Base-by-base conservation (phyloP, 306 rosid genomes). In the Corylus americana region DNA sequence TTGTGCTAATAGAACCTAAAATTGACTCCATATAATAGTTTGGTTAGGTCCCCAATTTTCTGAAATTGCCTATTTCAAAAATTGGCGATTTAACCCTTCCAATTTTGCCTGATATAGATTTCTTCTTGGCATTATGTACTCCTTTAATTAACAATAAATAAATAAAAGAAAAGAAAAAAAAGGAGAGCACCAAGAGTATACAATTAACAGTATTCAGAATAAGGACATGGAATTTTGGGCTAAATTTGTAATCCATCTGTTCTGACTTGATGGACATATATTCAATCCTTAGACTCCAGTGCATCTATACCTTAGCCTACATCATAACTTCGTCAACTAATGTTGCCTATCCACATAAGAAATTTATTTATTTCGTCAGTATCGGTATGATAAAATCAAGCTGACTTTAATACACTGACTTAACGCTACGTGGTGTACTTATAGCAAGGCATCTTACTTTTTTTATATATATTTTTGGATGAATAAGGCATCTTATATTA, bases 401-500 rank as follows among this genome's bases (percentile, higher is more conserved):
- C 72, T 68, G 27, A 18, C 51, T 67, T 18, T 48, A 42, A 10
- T 39, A n/a, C 42, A 31, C 51, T 42, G 17, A 42, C 25, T 68
- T 68, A 68, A 63, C 2, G 20, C n/a, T 63, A 5, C 5, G 8
- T 31, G 16, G 70, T 63, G 70, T 13, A 14, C 70, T 63, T 63
- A 63, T 63, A 14, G 9, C 49, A 75, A 47, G 80, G 42, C 55
- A 53, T 47, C 81, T 81, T 73, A 63, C 35, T 31, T 31, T 31
- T 31, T 31, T 31, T 31, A 22, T 31, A 1, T 31, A 2, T 31
- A 1, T 31, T 31, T 31, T 31, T 31, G 35, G 35, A 31, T 31
- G 35, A 31, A 31, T 31, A 75, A 47, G 80, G 42, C 55, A 53
- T 47, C 81, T 81, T 73, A 63, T 68, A 7, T 72, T 54, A 63